Evolutionary conservation across 2,329 filamentous ascomycete species (phyloP).

Genomic region (Amylocarpus encephaloides): DNA sequence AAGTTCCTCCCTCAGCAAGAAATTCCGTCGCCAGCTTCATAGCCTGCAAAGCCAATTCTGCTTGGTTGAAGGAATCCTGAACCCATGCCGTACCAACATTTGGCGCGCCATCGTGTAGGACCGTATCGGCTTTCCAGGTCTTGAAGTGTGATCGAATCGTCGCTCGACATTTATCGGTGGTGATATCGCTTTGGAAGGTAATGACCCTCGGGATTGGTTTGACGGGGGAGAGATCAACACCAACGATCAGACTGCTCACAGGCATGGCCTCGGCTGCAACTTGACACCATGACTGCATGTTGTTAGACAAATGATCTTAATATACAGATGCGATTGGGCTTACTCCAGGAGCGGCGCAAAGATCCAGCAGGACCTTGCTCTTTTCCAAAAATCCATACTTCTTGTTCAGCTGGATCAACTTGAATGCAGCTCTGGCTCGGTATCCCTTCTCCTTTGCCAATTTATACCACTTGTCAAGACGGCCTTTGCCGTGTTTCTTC

Average conservation of each 20-base stretch:
- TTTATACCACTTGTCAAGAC: constrained; percentile 98
- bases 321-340: constrained; percentile 32
- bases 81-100: constrained; percentile 98
- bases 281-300: constrained; percentile 80
- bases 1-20: constrained; percentile 78
- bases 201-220: constrained; percentile 93
- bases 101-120: constrained; percentile 93
- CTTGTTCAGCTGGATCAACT: constrained; percentile 96
- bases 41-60: constrained; percentile 82
- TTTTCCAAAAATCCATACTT: constrained; percentile 98
- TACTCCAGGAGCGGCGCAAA: constrained; percentile 92
- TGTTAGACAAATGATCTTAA: constrained; percentile 18
- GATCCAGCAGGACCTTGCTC: constrained; percentile 92
- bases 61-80: constrained; percentile 97
- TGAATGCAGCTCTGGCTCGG: constrained; percentile 91
- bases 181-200: constrained; percentile 96
- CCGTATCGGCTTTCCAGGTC: constrained; percentile 92
- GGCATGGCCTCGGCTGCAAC: constrained; percentile 96
- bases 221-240: constrained; percentile 90
- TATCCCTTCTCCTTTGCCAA: constrained; percentile 98
- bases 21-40: constrained; percentile 95
- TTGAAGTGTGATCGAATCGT: constrained; percentile 87
- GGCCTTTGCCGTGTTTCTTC: constrained; percentile 98
- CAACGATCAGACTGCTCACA: constrained; percentile 79
- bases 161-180: constrained; percentile 88